phyloP scores from a whole-genome alignment of 2,329 filamentous ascomycete genomes.

The Dothistroma septosporum region DNA sequence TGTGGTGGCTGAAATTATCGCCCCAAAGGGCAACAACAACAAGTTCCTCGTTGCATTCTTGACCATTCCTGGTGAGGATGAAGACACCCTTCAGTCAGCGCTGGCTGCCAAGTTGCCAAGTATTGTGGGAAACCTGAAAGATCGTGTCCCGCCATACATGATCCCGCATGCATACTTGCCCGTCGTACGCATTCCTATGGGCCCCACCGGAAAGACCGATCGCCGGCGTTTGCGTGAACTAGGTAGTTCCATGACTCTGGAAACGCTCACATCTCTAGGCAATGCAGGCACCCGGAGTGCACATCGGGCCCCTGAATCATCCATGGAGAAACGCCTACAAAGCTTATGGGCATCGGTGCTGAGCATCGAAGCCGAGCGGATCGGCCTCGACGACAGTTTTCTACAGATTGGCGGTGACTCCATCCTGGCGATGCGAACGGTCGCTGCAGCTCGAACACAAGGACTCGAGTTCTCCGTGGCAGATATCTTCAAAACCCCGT shows the following conservation, averaged over 20 bases:
- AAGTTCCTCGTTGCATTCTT: neutral
- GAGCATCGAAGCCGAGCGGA: neutral
- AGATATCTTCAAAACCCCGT: constrained; percentile 40
- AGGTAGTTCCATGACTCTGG: neutral
- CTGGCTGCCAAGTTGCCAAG: neutral
- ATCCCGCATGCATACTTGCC: constrained; percentile 17
- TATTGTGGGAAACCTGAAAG: no score
- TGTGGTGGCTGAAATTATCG: neutral
- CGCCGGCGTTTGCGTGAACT: constrained; percentile 15
- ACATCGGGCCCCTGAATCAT: neutral
- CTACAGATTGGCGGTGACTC: constrained; percentile 47
- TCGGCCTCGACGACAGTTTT: constrained; percentile 37
- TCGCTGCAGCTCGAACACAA: constrained; percentile 36
- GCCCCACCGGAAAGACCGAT: constrained; percentile 42
- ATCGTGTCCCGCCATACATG: no score
- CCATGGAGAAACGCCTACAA: neutral
- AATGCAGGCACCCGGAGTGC: neutral
- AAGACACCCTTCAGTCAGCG: neutral
- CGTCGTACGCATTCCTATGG: constrained; percentile 40
- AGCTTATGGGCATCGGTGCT: neutral
- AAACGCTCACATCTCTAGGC: neutral
- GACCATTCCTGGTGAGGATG: neutral
- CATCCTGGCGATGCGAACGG: constrained; percentile 44
- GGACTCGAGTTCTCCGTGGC: constrained; percentile 41
- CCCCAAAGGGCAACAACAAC: neutral